Base-by-base conservation (phyloP, 768 basidiomycete species). In the Clavaria fumosa region DNA sequence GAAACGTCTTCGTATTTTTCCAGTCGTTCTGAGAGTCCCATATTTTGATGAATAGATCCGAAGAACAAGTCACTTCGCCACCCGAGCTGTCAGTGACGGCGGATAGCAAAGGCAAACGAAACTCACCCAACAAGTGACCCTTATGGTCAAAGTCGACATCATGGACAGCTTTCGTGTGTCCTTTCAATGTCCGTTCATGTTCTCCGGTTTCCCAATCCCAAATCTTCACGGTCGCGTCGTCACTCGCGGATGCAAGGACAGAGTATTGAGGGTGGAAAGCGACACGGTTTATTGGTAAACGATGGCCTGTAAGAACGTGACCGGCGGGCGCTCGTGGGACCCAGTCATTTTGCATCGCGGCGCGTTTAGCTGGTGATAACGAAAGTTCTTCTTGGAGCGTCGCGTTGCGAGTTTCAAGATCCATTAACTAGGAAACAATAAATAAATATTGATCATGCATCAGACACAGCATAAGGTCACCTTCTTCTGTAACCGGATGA, bases 181-280 rank as follows among this genome's bases (percentile, higher is more conserved):
- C 84, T 57, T 90, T 91, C 41, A 91, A 57, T 7, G 89, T 91
- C 45, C 85, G 61, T 56, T 93, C 89, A 53, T 89, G 82, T 47
- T 91, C 88, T 28, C 89, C 89, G 21, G 82, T 80, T 54, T 93
- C 89, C 88, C 88, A 93, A 49, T 93, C 89, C 88, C 89, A 91
- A 33, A 91, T 76, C 64, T 91, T 91, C 47, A 91, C 69, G 1
- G 77, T 89, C 35, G 84, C 69, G 52, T 93, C 89, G 51, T 88
- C 86, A 47, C 83, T 86, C 10, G 84, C 84, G 26, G 78, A 81
- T 15, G 81, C 89, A 31, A 91, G 58, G 5, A 84, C 60, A 20
- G 77, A 83, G 58, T 81, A 91, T 33, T 75, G 66, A 0, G 88
- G 88, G 53, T 91, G 90, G 54, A 91, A 93, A 4, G 82, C 73